Evolutionary conservation across 2,329 filamentous ascomycete species (phyloP), one percentile per base, ranked within the genome.

Genomic region (Paradendryphiella salina): DNA sequence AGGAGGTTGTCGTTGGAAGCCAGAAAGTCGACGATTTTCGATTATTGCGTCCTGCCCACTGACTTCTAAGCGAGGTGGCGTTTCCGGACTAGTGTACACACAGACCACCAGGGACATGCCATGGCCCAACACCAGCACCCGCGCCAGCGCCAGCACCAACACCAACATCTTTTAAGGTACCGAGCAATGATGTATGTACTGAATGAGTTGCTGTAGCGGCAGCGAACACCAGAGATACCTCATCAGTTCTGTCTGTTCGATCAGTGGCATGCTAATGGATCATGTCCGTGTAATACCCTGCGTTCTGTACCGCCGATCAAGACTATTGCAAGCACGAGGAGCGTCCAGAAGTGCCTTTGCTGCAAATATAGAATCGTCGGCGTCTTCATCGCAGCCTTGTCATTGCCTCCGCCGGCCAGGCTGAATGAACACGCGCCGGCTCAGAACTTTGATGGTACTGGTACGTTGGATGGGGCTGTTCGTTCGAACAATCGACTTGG

Each of bases 1-100:
- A 50, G 54, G 51, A 52, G 47, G 56, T 54, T 44, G 49, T 52
- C 49, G 43, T 47, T 40, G 35, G 41, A 50, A 39, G 34, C 43
- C 32, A 17, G 26, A 20, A 37, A 37, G 26, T 38, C 31, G 35
- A 39, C 34, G 29, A 33, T 21, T 26, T 26, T 36, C 20, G 23
- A 28, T 26, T 14, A 37, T 14, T 36, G 23, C 23, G 34, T 45
- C 21, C 28, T 33, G 40, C 15, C 29, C n/a, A 36, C 17, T 36
- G 9, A 10, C 11, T 7, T 18, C 17, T 33, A 34, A 45, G 42
- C 33, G 32, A 40, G 31, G 21, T 20, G 14, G 17, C n/a, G 31
- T 47, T 40, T 46, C 26, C 18, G 40, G 32, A 21, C 28, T 48
- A 48, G 38, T 17, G 46, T n/a, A 23, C 15, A 9, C 46, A 48